Conservation (phyloP, 257 asterid genomes). For the Misopates orontium region DNA sequence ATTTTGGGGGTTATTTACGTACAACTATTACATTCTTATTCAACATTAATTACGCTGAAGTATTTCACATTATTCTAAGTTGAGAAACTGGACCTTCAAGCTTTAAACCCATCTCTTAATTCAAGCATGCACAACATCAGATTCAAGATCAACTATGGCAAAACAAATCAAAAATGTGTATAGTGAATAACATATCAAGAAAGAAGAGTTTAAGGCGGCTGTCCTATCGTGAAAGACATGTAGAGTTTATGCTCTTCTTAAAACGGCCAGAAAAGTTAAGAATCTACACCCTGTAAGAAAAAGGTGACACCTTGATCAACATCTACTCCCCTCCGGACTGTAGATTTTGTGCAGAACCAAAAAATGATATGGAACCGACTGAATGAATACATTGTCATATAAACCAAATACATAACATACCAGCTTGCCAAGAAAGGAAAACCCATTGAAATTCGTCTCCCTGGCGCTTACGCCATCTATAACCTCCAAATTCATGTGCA, state of each 20-base stretch:
- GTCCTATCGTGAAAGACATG: neutral
- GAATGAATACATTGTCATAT: neutral
- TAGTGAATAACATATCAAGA: neutral
- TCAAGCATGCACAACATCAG: neutral
- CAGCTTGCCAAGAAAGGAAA: constrained; percentile 71
- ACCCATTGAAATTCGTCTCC: constrained; percentile 50
- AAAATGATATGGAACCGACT: neutral
- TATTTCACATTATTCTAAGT: neutral
- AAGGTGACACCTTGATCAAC: neutral
- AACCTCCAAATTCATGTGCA: constrained; percentile 44
- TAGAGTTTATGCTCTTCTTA: constrained; percentile 1
- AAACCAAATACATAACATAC: constrained; percentile 33
- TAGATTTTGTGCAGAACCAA: too few relatives aligned
- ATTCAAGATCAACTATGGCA: neutral
- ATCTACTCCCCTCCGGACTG: constrained; percentile 5
- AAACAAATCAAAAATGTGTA: neutral
- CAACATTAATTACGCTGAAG: neutral
- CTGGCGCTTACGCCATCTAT: constrained; percentile 36
- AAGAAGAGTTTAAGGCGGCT: neutral
- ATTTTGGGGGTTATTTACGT: neutral
- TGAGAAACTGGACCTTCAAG: neutral
- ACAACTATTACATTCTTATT: neutral
- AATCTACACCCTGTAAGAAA: constrained; percentile 2
- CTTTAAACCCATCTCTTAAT: neutral
- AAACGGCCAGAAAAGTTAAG: neutral